Conservation (phyloP, 2,329 filamentous ascomycete species). For the Parastagonospora nodorum region DNA sequence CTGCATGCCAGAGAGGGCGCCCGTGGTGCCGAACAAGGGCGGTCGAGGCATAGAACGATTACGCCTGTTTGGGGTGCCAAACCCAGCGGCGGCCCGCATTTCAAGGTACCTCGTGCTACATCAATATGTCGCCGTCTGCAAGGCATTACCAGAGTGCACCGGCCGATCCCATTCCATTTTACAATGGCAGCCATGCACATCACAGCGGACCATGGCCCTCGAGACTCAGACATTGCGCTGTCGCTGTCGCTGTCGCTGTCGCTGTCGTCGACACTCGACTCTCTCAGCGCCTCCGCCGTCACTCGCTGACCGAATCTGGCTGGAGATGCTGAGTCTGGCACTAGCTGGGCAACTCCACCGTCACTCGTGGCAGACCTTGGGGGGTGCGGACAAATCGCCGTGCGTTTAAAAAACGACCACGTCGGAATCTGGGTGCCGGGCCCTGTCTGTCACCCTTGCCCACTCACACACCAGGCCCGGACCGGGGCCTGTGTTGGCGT, state of each 20-base stretch:
- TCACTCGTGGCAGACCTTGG: conserved; percentile 30
- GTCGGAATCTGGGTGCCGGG: conserved; percentile 38
- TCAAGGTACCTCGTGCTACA: conserved; percentile 41
- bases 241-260: background rate
- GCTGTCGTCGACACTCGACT: background rate
- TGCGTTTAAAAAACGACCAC: conserved; percentile 40
- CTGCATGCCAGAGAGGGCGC: conserved; percentile 35
- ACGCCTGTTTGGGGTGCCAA: conserved; percentile 36
- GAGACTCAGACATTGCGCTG: no score
- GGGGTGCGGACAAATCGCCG: conserved; percentile 32
- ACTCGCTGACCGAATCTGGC: conserved; percentile 30
- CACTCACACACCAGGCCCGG: conserved; percentile 12
- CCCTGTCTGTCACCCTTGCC: conserved; percentile 17
- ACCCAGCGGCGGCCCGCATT: conserved; percentile 35
- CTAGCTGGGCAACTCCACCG: conserved; percentile 29
- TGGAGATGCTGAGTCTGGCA: conserved; percentile 31
- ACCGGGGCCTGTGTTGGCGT: conserved; percentile 32
- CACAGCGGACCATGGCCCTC: background rate
- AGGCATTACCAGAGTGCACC: conserved; percentile 31
- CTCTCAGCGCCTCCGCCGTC: conserved; percentile 3
- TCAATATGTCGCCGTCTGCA: conserved; percentile 33
- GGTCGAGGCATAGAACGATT: conserved; percentile 43
- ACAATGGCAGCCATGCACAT: conserved; percentile 11
- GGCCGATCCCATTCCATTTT: conserved; percentile 27
- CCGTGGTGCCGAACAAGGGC: conserved; percentile 40